These are phyloP conservation scores for Pyronema omphalodes DNA, from an alignment of 495 filamentous ascomycete species.

Conservation along the genomic window DNA sequence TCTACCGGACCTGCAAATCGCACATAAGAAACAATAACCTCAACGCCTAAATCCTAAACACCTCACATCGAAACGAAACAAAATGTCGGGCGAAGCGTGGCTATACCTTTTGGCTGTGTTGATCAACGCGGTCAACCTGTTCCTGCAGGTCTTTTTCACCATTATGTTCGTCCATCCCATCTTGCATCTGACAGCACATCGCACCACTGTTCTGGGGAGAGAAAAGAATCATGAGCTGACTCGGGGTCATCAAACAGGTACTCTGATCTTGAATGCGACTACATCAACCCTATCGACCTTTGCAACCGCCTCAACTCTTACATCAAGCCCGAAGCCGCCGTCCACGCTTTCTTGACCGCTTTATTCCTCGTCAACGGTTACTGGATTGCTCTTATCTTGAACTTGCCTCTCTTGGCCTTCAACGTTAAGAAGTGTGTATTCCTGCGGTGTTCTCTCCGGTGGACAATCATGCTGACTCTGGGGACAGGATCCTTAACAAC, in stretches of 20 bases:
- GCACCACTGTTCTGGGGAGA: neutral
- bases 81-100: constrained; percentile 98
- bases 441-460: neutral
- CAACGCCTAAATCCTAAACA: neutral
- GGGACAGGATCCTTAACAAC: constrained; percentile 76
- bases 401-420: constrained; percentile 78
- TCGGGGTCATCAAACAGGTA: constrained; percentile 13
- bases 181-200: constrained; percentile 1
- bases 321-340: constrained; percentile 95
- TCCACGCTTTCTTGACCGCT: constrained; percentile 86
- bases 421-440: constrained; percentile 88
- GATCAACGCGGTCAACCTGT: constrained; percentile 99
- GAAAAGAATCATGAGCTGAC: neutral
- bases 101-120: constrained; percentile 95
- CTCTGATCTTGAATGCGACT: constrained; percentile 45
- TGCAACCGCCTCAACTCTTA: constrained; percentile 99
- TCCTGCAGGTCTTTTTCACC: constrained; percentile 99
- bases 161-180: constrained; percentile 53
- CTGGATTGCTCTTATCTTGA: constrained; percentile 84
- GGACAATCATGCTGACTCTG: neutral
- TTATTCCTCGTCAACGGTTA: constrained; percentile 97
- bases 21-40: constrained; percentile 1
- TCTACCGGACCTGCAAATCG: neutral
- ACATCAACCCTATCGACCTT: constrained; percentile 99
- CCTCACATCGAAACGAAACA: neutral